Evolutionary conservation across 106 monocot genomes (phyloP).

Genomic region (Dioscorea zingiberensis): DNA sequence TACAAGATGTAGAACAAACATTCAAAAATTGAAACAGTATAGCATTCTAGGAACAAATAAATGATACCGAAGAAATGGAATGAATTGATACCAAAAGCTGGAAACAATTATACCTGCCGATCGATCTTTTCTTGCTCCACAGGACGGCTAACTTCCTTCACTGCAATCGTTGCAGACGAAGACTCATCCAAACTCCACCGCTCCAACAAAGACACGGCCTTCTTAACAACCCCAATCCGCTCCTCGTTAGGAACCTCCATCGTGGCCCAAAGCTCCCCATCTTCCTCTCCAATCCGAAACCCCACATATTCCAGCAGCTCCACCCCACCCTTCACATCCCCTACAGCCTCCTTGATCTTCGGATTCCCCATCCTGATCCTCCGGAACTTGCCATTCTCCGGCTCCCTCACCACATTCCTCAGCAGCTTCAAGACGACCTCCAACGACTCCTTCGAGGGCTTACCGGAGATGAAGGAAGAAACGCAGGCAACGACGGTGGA

Average conservation of each 20-base stretch:
- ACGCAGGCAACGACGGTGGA: conserved; percentile 15
- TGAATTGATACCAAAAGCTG: too few relatives aligned
- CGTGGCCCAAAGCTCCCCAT: conserved; percentile 69
- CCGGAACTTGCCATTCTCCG: conserved; percentile 73
- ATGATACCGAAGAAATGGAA: too few relatives aligned
- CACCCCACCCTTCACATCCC: conserved; percentile 54
- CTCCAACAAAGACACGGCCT: conserved; percentile 45
- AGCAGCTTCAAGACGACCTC: conserved; percentile 57
- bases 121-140: conserved; percentile 35
- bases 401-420: conserved; percentile 56
- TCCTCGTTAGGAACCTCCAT: conserved; percentile 59
- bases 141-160: background rate
- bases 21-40: too few relatives aligned
- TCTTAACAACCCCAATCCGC: conserved; percentile 30
- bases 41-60: too few relatives aligned
- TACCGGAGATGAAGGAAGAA: conserved; percentile 33
- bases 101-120: conserved; percentile 31
- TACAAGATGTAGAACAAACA: too few relatives aligned
- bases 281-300: conserved; percentile 62
- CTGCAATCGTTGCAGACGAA: background rate
- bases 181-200: conserved; percentile 24
- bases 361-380: conserved; percentile 84
- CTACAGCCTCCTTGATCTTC: conserved; percentile 78
- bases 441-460: conserved; percentile 30
- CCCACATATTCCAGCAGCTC: conserved; percentile 75